phyloP scores from a whole-genome alignment of 768 basidiomycete species.

The Hericium erinaceus region DNA sequence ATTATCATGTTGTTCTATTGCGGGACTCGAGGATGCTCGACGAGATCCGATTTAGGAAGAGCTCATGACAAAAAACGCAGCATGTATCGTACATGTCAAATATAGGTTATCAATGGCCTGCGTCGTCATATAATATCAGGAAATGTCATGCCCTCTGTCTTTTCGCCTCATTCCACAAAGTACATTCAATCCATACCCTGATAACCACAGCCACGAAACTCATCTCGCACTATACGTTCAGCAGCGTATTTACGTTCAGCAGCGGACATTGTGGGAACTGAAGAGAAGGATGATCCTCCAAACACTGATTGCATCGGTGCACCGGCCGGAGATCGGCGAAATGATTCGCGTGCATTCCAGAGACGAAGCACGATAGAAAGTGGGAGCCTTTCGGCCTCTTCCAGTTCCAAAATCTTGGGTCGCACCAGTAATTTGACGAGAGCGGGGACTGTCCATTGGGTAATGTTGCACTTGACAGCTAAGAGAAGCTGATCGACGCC shows the following conservation, averaged over 20 bases:
- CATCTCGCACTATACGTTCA: neutral
- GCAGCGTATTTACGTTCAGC: neutral
- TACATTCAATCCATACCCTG: neutral
- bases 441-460: constrained; percentile 15
- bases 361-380: neutral
- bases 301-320: too few species aligned
- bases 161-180: too few species aligned
- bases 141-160: too few species aligned
- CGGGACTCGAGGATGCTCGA: too few species aligned
- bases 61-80: too few species aligned
- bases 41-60: too few species aligned
- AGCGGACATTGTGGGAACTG: neutral
- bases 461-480: constrained; percentile 12
- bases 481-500: constrained; percentile 12
- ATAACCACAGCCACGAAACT: neutral
- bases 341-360: neutral
- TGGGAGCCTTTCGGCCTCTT: neutral
- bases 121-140: too few species aligned
- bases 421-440: constrained; percentile 6
- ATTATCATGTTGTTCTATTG: too few species aligned
- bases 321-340: neutral
- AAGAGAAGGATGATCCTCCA: too few species aligned
- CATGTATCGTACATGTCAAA: too few species aligned
- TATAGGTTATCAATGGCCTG: too few species aligned
- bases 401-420: neutral